Evolutionary conservation across 108 stramenopile genomes (phyloP).

Genomic region (Nitzschia sp.): DNA sequence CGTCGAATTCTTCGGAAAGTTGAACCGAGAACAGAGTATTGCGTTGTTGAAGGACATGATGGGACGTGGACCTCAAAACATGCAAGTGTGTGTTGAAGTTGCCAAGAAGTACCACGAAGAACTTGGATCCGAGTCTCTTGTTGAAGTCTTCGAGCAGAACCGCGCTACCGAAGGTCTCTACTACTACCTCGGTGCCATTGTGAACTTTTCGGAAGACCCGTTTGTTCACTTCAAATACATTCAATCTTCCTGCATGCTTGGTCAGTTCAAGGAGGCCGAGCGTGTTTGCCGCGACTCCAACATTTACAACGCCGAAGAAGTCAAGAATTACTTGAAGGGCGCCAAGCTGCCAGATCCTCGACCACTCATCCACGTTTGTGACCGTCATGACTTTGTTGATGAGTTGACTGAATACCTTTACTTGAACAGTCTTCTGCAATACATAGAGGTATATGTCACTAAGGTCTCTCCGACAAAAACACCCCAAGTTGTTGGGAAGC

Average conservation of each 20-base stretch:
- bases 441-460: slow-evolving; percentile 99
- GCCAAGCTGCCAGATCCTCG: slow-evolving; percentile 99
- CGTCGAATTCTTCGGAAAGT: slow-evolving; percentile 94
- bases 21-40: slow-evolving; percentile 93
- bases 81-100: slow-evolving; percentile 96
- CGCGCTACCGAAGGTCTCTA: slow-evolving; percentile 97
- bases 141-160: slow-evolving; percentile 95
- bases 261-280: slow-evolving; percentile 97
- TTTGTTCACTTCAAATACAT: slow-evolving; percentile 99
- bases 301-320: slow-evolving; percentile 97
- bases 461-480: slow-evolving; percentile 98
- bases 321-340: slow-evolving; percentile 98
- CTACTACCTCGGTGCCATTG: slow-evolving; percentile 96
- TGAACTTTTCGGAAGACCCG: slow-evolving; percentile 96
- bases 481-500: slow-evolving; percentile 98
- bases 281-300: slow-evolving; percentile 99
- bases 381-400: slow-evolving; percentile 97
- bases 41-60: slow-evolving; percentile 96
- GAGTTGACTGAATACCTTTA: slow-evolving; percentile 99
- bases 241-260: slow-evolving; percentile 92
- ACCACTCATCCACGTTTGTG: slow-evolving; percentile 99
- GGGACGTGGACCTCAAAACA: slow-evolving; percentile 89
- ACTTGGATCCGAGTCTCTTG: slow-evolving; percentile 92
- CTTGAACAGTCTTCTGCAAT: slow-evolving; percentile 97
- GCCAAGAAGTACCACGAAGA: slow-evolving; percentile 99